These are phyloP conservation scores for Elongisporangium prolatum DNA, from an alignment of 352 stramenopile genomes.

Conservation along the genomic window DNA sequence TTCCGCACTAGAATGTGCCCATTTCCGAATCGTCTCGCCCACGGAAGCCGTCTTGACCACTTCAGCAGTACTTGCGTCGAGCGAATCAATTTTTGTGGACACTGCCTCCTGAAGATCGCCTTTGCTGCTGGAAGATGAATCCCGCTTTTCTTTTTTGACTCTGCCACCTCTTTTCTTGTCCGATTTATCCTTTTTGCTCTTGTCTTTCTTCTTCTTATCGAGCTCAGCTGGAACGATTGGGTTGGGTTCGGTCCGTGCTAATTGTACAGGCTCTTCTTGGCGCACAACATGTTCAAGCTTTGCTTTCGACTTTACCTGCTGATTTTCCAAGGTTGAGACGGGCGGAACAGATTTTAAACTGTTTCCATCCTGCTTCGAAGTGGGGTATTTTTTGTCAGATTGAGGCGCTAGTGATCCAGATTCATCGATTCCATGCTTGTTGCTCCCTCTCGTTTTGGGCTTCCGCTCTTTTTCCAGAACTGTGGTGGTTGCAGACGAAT, in stretches of 20 bases:
- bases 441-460: neutral
- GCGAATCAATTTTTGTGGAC: neutral
- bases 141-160: conserved; percentile 62
- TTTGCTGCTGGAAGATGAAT: conserved; percentile 30
- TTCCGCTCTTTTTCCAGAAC: neutral
- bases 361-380: neutral
- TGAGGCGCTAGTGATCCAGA: neutral
- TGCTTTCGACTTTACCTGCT: neutral
- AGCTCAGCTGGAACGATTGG: neutral
- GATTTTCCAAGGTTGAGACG: neutral
- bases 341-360: neutral
- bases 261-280: neutral
- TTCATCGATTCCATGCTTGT: neutral
- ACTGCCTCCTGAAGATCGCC: conserved; percentile 25
- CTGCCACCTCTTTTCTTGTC: conserved; percentile 45
- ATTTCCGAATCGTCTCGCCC: neutral
- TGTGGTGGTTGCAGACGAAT: neutral
- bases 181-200: conserved; percentile 46
- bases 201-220: conserved; percentile 30
- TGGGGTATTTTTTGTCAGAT: neutral
- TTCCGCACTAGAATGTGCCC: neutral
- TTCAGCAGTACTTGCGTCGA: neutral
- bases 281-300: neutral
- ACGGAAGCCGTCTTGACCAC: neutral
- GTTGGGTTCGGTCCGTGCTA: neutral